Percentiles rank a stretch among this genome's conserved stretches.
These are phyloP conservation scores for Pseudogymnoascus sp. DNA, from an alignment of 2,329 filamentous ascomycete species.

Conservation along the genomic window DNA sequence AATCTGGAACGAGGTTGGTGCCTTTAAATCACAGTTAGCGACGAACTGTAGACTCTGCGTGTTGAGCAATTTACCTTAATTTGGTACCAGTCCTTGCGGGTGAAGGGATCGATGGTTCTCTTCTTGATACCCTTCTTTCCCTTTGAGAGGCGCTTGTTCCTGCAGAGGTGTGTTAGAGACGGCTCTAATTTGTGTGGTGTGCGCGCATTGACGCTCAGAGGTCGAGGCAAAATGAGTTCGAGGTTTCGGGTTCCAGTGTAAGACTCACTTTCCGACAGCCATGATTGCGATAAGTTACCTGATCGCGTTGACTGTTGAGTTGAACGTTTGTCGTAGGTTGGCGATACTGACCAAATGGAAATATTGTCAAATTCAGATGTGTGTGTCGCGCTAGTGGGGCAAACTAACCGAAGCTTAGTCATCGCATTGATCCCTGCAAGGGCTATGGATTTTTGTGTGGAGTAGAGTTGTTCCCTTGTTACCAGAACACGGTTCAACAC, in stretches of 20 bases:
- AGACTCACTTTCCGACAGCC: conserved; percentile 72
- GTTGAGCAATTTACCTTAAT: conserved; percentile 63
- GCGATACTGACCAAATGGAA: conserved; percentile 10
- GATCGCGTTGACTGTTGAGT: conserved; percentile 22
- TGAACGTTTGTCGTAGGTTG: conserved; percentile 16
- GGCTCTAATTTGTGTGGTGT: conserved; percentile 10
- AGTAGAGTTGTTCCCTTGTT: not conserved
- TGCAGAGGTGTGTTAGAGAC: conserved; percentile 34
- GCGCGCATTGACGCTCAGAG: conserved; percentile 7
- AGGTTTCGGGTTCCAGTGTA: conserved; percentile 11
- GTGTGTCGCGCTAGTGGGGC: conserved; percentile 9
- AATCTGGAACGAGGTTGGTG: conserved; percentile 89
- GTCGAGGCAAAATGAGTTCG: conserved; percentile 15
- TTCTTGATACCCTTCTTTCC: conserved; percentile 99
- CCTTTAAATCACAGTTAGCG: conserved; percentile 44
- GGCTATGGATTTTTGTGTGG: not conserved
- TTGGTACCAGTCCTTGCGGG: conserved; percentile 98
- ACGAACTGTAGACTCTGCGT: conserved; percentile 5
- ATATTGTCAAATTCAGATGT: conserved; percentile 10
- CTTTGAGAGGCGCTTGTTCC: conserved; percentile 99
- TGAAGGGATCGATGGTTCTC: conserved; percentile 95
- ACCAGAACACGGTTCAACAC: not conserved
- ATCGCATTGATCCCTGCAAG: conserved; percentile 1
- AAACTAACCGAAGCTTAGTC: conserved; percentile 10
- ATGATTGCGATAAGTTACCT: conserved; percentile 55